phyloP scores from a whole-genome alignment of 768 basidiomycete species.

The Mycena maculata region DNA sequence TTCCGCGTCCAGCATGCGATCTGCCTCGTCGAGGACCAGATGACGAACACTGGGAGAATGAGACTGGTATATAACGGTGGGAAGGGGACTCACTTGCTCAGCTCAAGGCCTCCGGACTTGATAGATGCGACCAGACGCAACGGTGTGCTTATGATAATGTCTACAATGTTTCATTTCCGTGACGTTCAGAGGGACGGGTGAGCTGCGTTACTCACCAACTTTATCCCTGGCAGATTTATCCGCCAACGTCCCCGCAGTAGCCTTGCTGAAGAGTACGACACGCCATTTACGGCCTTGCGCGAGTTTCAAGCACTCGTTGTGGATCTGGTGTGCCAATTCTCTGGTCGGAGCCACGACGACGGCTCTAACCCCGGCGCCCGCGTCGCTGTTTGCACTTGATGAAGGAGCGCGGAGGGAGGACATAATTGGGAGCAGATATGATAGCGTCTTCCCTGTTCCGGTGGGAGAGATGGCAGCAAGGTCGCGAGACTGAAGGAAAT shows the following conservation, averaged over 20 bases:
- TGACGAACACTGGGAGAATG: conserved; percentile 75
- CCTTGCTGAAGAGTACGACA: conserved; percentile 86
- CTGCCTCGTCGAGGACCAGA: conserved; percentile 90
- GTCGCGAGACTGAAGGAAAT: conserved; percentile 73
- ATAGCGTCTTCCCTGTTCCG: conserved; percentile 95
- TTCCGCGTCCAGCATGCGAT: conserved; percentile 89
- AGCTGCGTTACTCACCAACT: conserved; percentile 67
- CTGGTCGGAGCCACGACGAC: conserved; percentile 91
- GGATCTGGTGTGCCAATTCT: conserved; percentile 95
- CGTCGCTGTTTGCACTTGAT: conserved; percentile 56
- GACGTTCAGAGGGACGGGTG: conserved; percentile 1
- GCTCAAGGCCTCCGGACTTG: conserved; percentile 70
- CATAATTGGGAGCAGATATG: conserved; percentile 90
- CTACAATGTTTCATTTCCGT: conserved; percentile 51
- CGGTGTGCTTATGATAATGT: conserved; percentile 94
- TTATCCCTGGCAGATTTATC: conserved; percentile 79
- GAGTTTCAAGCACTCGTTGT: conserved; percentile 88
- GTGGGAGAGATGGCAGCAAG: conserved; percentile 96
- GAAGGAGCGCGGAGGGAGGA: conserved; percentile 66
- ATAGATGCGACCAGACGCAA: conserved; percentile 87
- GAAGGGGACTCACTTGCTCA: conserved; percentile 73
- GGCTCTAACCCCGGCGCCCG: conserved; percentile 75
- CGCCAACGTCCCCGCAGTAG: conserved; percentile 85
- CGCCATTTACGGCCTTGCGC: conserved; percentile 88
- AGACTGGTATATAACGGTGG: conserved; percentile 3